phyloP scores from a whole-genome alignment of 164 flowering plant genomes.

The Hamamelis virginiana region DNA sequence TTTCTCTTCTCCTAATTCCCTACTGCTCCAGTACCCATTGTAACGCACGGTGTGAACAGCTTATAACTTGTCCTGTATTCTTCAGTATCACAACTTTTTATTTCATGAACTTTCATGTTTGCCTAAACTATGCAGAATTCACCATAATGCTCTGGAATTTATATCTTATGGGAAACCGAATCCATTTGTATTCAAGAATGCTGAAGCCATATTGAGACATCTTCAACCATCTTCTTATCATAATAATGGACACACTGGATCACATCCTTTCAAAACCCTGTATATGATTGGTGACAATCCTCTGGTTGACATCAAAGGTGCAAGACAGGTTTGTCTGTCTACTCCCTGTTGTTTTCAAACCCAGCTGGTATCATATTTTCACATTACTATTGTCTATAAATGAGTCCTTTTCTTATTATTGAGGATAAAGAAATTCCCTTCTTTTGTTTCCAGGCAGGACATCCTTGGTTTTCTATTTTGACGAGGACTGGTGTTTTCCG shows the following conservation, averaged over 20 bases:
- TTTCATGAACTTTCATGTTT: background rate
- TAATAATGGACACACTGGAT: slow-evolving; percentile 15
- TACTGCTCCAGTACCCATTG: too few species aligned
- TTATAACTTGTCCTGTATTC: too few species aligned
- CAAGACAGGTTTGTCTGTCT: slow-evolving; percentile 56
- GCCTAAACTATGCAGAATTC: slow-evolving; percentile 50
- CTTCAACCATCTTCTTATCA: slow-evolving; percentile 19
- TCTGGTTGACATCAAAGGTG: slow-evolving; percentile 82
- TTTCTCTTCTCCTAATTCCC: too few species aligned
- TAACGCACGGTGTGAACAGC: too few species aligned
- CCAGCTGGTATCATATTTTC: background rate
- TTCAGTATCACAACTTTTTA: too few species aligned
- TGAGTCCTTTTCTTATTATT: too few species aligned
- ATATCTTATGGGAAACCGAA: slow-evolving; percentile 80
- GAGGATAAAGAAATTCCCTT: background rate
- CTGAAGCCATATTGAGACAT: slow-evolving; percentile 52
- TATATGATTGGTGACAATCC: slow-evolving; percentile 98
- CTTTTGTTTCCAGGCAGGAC: slow-evolving; percentile 62
- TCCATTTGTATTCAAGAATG: slow-evolving; percentile 77
- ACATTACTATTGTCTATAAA: background rate
- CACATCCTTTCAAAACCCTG: slow-evolving; percentile 49
- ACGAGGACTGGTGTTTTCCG: slow-evolving; percentile 89
- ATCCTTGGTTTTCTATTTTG: slow-evolving; percentile 90
- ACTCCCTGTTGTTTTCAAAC: background rate
- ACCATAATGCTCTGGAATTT: slow-evolving; percentile 53